Evolutionary conservation across 2,329 filamentous ascomycete genomes (phyloP).

Genomic region (Acephala macrosclerotiorum): DNA sequence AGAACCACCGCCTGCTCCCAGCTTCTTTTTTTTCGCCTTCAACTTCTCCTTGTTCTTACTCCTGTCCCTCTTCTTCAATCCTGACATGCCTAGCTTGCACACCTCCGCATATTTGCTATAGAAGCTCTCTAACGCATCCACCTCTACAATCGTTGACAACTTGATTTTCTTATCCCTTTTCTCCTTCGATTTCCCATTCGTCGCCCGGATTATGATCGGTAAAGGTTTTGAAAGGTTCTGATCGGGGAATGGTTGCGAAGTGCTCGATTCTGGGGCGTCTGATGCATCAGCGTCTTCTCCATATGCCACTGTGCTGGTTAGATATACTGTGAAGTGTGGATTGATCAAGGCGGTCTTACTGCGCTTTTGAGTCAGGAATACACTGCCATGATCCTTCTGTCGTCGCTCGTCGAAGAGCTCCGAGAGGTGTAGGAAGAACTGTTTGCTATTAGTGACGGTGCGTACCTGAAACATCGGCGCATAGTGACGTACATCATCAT

Average conservation of each 20-base stretch:
- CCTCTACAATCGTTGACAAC: constrained; percentile 82
- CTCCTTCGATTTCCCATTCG: constrained; percentile 73
- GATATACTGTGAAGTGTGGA: neutral
- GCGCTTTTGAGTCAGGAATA: constrained; percentile 81
- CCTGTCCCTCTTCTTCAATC: constrained; percentile 90
- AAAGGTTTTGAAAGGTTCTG: constrained; percentile 64
- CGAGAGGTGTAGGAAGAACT: constrained; percentile 78
- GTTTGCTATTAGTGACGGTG: constrained; percentile 32
- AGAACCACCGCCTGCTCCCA: constrained; percentile 30
- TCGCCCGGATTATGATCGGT: constrained; percentile 82
- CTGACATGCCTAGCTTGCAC: constrained; percentile 88
- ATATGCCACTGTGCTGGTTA: constrained; percentile 38
- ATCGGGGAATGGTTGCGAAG: constrained; percentile 65
- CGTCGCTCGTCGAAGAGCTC: constrained; percentile 73
- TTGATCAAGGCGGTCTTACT: constrained; percentile 52
- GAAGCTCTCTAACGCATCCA: constrained; percentile 79
- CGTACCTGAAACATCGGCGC: neutral
- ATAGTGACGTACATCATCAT: constrained; percentile 61
- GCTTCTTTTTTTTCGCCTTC: constrained; percentile 68
- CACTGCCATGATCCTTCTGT: constrained; percentile 73
- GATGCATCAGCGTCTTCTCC: constrained; percentile 30
- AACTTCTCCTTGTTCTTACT: constrained; percentile 84
- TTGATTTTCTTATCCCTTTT: constrained; percentile 67
- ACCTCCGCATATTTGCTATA: constrained; percentile 87
- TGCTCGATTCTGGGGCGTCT: constrained; percentile 48